These are phyloP conservation scores for Fragosphaeria purpurea DNA, from an alignment of 2,329 filamentous ascomycete species.

Conservation along the genomic window DNA sequence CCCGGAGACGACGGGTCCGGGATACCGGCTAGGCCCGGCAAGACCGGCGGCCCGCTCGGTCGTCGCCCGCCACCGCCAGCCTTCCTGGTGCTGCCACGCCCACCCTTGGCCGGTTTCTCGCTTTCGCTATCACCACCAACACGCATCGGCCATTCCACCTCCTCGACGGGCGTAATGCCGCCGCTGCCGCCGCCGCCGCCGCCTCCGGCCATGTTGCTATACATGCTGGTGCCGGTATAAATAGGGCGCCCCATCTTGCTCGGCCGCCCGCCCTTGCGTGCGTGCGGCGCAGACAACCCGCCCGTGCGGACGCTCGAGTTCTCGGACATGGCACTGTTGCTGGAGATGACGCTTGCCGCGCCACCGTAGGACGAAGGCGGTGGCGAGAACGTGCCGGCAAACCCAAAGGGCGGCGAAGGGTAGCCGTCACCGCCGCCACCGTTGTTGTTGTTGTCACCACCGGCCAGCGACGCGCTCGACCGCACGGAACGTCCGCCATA, in stretches of 20 bases:
- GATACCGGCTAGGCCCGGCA: slow-evolving; percentile 10
- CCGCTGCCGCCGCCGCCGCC: slow-evolving; percentile 8
- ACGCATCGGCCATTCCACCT: slow-evolving; percentile 15
- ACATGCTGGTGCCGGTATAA: background rate
- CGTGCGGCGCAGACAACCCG: slow-evolving; percentile 7
- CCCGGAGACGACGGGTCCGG: slow-evolving; percentile 8
- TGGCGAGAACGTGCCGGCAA: slow-evolving; percentile 14
- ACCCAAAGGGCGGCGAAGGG: slow-evolving; percentile 3
- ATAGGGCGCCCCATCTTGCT: slow-evolving; percentile 3
- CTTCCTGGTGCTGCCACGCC: background rate
- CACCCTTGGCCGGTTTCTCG: background rate
- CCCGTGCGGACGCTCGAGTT: slow-evolving; percentile 19
- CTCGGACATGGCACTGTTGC: slow-evolving; percentile 20
- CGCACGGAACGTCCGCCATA: slow-evolving; percentile 16
- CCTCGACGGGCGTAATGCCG: slow-evolving; percentile 17
- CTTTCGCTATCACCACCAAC: background rate
- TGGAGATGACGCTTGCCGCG: slow-evolving; percentile 16
- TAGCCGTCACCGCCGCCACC: background rate
- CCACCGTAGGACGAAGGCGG: background rate
- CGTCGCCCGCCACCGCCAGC: background rate
- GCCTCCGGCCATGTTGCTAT: background rate
- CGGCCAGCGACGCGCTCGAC: slow-evolving; percentile 14
- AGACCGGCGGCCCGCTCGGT: slow-evolving; percentile 3
- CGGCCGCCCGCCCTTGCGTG: slow-evolving; percentile 5
- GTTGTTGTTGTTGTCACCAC: slow-evolving; percentile 4